Base-by-base conservation (phyloP, 768 basidiomycete genomes). In the Russula dissimulans region DNA sequence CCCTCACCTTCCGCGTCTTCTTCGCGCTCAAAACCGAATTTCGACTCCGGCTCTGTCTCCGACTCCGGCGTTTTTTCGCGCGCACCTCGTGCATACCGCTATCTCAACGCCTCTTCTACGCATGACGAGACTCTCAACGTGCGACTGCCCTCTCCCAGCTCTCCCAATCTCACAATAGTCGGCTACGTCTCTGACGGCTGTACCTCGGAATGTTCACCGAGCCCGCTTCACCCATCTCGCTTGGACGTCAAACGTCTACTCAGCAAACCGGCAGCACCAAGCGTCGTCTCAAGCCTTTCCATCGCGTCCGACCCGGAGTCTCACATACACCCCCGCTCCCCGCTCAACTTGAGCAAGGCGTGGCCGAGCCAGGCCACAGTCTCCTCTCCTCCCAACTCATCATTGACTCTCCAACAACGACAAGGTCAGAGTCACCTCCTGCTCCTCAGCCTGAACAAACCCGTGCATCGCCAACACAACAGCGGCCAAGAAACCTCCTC, bases 231-330 rank as follows among this genome's bases (percentile, higher is more conserved):
- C 12, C 53, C 65, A 6, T 55, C 59, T 34, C 59, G 56, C 31
- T 63, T 65, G 5, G 63, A 66, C 12, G 50, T 66, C 52, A 66
- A 66, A 45, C 63, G 65, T 46, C 54, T 66, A 4, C 65, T 66
- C 26, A 64, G 63, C 56, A 66, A 66, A 44, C 65, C 65, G 3
- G 65, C 65, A 1, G 63, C 59, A 22, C 59, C 63, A 9, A 57
- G 63, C 32, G 53, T 60, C 48, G 56, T 54, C 39, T 66, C 65
- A 1, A 58, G 41, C n/a, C 43, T 57, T 48, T 66, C 65, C 46
- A 56, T 60, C 34, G 46, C 65, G n/a, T 66, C 65, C 18, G 65
- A 61, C 48, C 55, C 65, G 4, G 65, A 64, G 34, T 56, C 59
- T 11, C 59, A 60, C 34, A 11, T 39, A 34, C 1, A 15, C 18